phyloP scores from a whole-genome alignment of 1,284 basidiomycete species.

The Ustilago hordei region DNA sequence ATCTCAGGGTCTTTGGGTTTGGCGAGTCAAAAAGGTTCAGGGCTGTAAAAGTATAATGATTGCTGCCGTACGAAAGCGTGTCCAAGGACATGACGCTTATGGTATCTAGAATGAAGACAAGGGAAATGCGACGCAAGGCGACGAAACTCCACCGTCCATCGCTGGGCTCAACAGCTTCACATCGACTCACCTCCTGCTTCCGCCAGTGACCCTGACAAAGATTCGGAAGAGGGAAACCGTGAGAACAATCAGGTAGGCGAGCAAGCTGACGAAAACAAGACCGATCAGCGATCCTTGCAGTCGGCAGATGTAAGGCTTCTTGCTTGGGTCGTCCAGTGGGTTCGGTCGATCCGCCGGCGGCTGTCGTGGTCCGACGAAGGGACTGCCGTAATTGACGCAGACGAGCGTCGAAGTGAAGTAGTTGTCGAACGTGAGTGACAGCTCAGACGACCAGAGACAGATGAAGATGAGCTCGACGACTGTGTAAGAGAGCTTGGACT shows the following conservation, averaged over 20 bases:
- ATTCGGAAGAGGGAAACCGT: constrained; percentile 64
- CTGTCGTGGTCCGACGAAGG: constrained; percentile 75
- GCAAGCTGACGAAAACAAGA: constrained; percentile 72
- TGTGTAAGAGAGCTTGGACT: constrained; percentile 65
- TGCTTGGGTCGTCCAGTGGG: constrained; percentile 54
- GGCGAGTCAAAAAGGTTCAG: background rate
- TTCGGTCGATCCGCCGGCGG: constrained; percentile 51
- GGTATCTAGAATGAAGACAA: background rate
- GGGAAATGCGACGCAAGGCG: constrained; percentile 2
- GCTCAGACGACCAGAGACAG: constrained; percentile 89
- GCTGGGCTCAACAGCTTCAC: background rate
- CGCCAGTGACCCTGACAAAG: constrained; percentile 54
- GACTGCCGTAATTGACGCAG: constrained; percentile 71
- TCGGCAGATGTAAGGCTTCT: constrained; percentile 75
- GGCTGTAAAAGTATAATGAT: background rate
- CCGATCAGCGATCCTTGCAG: constrained; percentile 67
- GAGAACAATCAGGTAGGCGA: constrained; percentile 65
- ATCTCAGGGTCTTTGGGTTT: too few species aligned
- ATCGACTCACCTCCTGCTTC: constrained; percentile 18
- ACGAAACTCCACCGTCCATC: background rate
- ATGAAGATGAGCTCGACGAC: constrained; percentile 79
- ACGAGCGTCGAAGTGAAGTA: constrained; percentile 87
- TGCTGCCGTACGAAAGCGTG: background rate
- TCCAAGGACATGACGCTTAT: background rate
- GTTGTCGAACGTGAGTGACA: constrained; percentile 88